A percentile compares a stretch with the other conserved stretches of the same genome.
These are phyloP conservation scores for Rosa rugosa DNA, from an alignment of 306 rosid genomes.

Conservation along the genomic window DNA sequence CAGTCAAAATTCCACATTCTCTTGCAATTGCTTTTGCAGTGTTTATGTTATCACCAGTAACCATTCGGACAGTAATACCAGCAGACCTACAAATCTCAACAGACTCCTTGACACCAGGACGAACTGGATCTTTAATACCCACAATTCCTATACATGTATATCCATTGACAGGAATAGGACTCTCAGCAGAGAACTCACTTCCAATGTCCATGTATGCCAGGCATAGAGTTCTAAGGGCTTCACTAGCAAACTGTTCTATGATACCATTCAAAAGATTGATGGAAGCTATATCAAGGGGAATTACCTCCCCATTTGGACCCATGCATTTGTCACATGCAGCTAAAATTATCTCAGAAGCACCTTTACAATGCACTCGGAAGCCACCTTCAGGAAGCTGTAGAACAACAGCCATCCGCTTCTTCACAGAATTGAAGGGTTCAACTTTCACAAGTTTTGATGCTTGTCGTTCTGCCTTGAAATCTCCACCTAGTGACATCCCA, in stretches of 20 bases:
- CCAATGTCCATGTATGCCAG: conserved; percentile 75
- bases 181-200: conserved; percentile 50
- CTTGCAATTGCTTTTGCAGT: conserved; percentile 99
- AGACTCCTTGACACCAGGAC: conserved; percentile 91
- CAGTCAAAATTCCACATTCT: conserved; percentile 94
- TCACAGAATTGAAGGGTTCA: conserved; percentile 89
- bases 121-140: conserved; percentile 98
- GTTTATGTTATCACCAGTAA: conserved; percentile 92
- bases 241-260: conserved; percentile 77
- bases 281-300: conserved; percentile 59
- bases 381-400: conserved; percentile 68
- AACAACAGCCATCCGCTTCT: conserved; percentile 87
- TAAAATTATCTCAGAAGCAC: conserved; percentile 90
- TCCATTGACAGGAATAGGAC: conserved; percentile 55
- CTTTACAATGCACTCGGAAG: conserved; percentile 83
- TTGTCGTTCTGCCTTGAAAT: conserved; percentile 64
- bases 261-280: conserved; percentile 47
- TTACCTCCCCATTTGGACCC: conserved; percentile 56
- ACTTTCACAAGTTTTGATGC: conserved; percentile 60
- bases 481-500: conserved; percentile 76
- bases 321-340: conserved; percentile 71
- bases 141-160: conserved; percentile 91
- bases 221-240: conserved; percentile 94
- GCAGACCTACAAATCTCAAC: conserved; percentile 94
- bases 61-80: conserved; percentile 91